Conservation (phyloP, 805 yeast species). For the Metschnikowia cerradonensis region DNA sequence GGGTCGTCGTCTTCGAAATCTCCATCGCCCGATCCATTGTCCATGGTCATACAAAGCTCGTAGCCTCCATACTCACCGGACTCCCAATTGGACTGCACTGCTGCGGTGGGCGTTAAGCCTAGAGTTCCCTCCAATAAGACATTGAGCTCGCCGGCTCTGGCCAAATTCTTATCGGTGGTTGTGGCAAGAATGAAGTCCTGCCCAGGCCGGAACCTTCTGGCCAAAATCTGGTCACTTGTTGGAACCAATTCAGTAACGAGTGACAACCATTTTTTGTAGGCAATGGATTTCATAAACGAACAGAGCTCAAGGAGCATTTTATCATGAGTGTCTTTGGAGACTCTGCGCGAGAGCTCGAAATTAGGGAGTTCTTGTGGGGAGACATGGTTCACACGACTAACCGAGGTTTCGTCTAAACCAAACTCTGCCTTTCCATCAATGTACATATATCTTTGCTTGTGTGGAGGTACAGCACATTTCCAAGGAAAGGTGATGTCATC, state of each 20-base stretch:
- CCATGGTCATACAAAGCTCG: constrained; percentile 79
- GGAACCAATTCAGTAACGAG: constrained; percentile 59
- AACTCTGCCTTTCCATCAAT: constrained; percentile 58
- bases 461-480: constrained; percentile 92
- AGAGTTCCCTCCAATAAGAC: constrained; percentile 73
- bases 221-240: constrained; percentile 60
- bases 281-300: constrained; percentile 52
- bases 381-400: constrained; percentile 26
- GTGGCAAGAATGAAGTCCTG: constrained; percentile 92
- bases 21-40: constrained; percentile 43
- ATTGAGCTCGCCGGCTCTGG: constrained; percentile 34
- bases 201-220: constrained; percentile 92
- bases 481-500: constrained; percentile 66
- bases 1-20: constrained; percentile 67
- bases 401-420: constrained; percentile 30
- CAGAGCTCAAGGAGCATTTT: constrained; percentile 50
- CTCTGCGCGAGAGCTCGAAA: constrained; percentile 37
- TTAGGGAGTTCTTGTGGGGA: constrained; percentile 55
- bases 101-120: constrained; percentile 66
- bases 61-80: constrained; percentile 92
- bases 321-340: constrained; percentile 25
- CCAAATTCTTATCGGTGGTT: constrained; percentile 39
- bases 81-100: constrained; percentile 66
- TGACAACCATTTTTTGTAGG: constrained; percentile 68
- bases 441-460: constrained; percentile 82